Conservation (phyloP, 73 alveolate species). For the Loxodes magnus region DNA sequence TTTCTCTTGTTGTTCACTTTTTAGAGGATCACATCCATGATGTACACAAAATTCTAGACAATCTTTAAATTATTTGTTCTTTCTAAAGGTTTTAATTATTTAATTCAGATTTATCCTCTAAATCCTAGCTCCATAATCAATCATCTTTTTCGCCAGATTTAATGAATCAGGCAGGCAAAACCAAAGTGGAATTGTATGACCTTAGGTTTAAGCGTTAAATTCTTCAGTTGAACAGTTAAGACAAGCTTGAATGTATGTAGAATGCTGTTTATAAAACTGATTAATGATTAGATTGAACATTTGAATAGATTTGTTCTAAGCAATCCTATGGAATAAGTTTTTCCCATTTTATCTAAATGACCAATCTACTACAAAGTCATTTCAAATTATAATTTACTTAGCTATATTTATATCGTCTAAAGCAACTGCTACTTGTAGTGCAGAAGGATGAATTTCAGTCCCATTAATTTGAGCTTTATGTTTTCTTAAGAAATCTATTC, state of each 20-base stretch:
- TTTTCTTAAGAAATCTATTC: background rate
- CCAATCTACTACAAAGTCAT: background rate
- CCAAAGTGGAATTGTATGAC: background rate
- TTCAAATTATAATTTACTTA: background rate
- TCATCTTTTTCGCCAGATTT: background rate
- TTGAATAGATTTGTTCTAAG: background rate
- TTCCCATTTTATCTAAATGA: background rate
- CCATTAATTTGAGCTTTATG: background rate
- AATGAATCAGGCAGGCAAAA: background rate
- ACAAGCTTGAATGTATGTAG: background rate
- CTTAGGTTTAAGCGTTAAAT: background rate
- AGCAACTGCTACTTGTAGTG: slow-evolving; percentile 2
- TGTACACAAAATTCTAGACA: too few relatives aligned
- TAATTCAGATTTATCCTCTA: slow-evolving; percentile 1
- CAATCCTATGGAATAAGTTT: slow-evolving; percentile 2
- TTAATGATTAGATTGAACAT: background rate
- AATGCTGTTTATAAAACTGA: background rate
- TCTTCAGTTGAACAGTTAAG: background rate
- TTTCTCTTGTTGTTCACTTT: too few relatives aligned
- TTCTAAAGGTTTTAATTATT: too few relatives aligned
- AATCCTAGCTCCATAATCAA: background rate
- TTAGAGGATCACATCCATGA: too few relatives aligned
- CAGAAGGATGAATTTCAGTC: background rate
- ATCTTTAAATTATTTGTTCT: too few relatives aligned
- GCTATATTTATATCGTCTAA: background rate